These are phyloP conservation scores for Candida freyschussii DNA, from an alignment of 1,139 yeast species.

Conservation along the genomic window DNA sequence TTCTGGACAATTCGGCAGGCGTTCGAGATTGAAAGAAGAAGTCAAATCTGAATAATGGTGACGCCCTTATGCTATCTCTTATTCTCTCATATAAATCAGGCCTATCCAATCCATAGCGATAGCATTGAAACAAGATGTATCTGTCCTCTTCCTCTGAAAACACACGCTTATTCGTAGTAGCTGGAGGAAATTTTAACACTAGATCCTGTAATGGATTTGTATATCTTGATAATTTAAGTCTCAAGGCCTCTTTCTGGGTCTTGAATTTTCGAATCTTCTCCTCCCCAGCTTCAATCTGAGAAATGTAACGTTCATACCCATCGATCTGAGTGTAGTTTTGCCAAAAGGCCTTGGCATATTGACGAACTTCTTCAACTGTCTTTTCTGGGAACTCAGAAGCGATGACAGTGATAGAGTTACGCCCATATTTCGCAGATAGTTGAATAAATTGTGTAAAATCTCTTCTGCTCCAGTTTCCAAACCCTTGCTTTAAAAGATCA, in stretches of 20 bases:
- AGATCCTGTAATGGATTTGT: conserved; percentile 63
- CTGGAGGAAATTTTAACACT: conserved; percentile 55
- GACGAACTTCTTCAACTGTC: conserved; percentile 61
- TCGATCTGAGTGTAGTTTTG: conserved; percentile 57
- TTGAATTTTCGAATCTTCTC: conserved; percentile 55
- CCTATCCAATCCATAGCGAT: conserved; percentile 61
- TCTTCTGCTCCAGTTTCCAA: conserved; percentile 62
- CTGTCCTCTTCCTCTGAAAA: conserved; percentile 75
- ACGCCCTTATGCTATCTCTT: conserved; percentile 54
- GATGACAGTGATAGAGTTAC: conserved; percentile 57
- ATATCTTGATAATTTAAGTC: conserved; percentile 58
- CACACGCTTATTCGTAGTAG: conserved; percentile 52
- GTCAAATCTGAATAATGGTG: conserved; percentile 63
- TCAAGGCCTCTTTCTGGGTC: conserved; percentile 61
- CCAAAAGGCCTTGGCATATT: conserved; percentile 69
- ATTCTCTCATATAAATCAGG: conserved; percentile 62
- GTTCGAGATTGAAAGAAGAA: conserved; percentile 68
- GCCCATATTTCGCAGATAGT: conserved; percentile 60
- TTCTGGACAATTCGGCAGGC: conserved; percentile 57
- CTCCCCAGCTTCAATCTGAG: conserved; percentile 72
- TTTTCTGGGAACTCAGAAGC: conserved; percentile 56
- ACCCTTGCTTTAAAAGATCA: conserved; percentile 53
- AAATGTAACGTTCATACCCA: conserved; percentile 63
- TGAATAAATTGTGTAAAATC: conserved; percentile 67
- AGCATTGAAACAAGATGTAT: conserved; percentile 59